These are phyloP conservation scores for Herpotrichia juniperi DNA, from an alignment of 2,329 filamentous ascomycete genomes.

Conservation along the genomic window DNA sequence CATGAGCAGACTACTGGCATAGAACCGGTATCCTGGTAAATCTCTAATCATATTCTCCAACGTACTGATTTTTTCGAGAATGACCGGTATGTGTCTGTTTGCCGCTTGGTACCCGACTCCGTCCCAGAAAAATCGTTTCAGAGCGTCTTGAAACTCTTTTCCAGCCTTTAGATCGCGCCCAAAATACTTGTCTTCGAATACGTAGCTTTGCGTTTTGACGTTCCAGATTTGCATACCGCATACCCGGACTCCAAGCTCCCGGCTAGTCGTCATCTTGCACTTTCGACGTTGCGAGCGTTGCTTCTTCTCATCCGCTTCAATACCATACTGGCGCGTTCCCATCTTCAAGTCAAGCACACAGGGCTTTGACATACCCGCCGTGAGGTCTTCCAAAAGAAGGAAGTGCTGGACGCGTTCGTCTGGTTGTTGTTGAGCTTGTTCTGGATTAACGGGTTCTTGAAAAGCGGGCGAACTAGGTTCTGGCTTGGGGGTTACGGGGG, in stretches of 20 bases:
- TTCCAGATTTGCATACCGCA: constrained; percentile 98
- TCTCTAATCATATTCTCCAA: constrained; percentile 83
- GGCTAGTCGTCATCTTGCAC: constrained; percentile 89
- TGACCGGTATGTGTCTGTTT: constrained; percentile 82
- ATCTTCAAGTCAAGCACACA: constrained; percentile 99
- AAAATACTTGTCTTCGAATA: constrained; percentile 99
- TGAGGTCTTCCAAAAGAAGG: constrained; percentile 89
- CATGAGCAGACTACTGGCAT: constrained; percentile 92
- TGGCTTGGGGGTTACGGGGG: constrained; percentile 29
- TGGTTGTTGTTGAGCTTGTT: constrained; percentile 53
- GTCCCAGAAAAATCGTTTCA: constrained; percentile 90
- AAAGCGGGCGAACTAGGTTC: constrained; percentile 6
- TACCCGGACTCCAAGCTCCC: constrained; percentile 87
- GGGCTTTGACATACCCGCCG: constrained; percentile 92
- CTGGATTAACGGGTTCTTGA: constrained; percentile 47
- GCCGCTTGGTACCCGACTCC: constrained; percentile 82
- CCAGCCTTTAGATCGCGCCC: constrained; percentile 88
- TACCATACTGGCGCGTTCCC: constrained; percentile 95
- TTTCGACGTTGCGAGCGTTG: constrained; percentile 91
- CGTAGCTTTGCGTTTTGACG: constrained; percentile 77
- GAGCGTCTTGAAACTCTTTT: constrained; percentile 83
- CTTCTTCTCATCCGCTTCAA: constrained; percentile 91
- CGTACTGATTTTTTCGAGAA: constrained; percentile 81
- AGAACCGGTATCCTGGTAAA: constrained; percentile 88
- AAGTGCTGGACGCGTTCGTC: constrained; percentile 84